Conservation (phyloP, 2,329 filamentous ascomycete species). For the Amesomyces nigricolor region DNA sequence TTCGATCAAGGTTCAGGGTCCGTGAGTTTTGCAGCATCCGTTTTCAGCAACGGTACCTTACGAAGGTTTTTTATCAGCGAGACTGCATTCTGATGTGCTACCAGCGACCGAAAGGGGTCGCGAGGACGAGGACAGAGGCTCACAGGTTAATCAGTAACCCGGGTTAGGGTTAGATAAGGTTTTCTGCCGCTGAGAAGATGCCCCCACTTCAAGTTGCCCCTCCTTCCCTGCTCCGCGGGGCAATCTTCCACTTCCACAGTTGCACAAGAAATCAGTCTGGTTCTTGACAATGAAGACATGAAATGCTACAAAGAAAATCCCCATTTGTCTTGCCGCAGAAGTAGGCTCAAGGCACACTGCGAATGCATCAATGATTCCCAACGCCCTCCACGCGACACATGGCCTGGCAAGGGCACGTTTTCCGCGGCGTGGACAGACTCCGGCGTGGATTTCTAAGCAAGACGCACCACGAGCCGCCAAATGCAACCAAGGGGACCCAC, state of each 20-base stretch:
- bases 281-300: not conserved
- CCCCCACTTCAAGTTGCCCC: too few species aligned
- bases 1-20: not conserved
- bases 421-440: slow-evolving; percentile 5
- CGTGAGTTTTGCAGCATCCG: not conserved
- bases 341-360: not conserved
- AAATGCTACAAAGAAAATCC: not conserved
- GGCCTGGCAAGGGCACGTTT: slow-evolving; percentile 12
- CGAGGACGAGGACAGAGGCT: too few species aligned
- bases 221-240: too few species aligned
- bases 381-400: not conserved
- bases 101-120: too few species aligned
- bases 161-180: too few species aligned
- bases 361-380: not conserved
- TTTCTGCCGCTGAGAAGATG: too few species aligned
- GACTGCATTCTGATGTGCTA: too few species aligned
- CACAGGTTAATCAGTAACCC: too few species aligned
- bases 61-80: too few species aligned
- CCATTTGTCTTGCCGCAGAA: not conserved
- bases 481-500: not conserved
- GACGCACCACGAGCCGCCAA: not conserved
- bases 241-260: too few species aligned
- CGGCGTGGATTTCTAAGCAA: slow-evolving; percentile 16
- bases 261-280: too few species aligned
- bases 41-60: too few species aligned